Evolutionary conservation across 83 land plant genomes (phyloP), one percentile per base, ranked within the genome.

Genomic region (Diphasiastrum complanatum): DNA sequence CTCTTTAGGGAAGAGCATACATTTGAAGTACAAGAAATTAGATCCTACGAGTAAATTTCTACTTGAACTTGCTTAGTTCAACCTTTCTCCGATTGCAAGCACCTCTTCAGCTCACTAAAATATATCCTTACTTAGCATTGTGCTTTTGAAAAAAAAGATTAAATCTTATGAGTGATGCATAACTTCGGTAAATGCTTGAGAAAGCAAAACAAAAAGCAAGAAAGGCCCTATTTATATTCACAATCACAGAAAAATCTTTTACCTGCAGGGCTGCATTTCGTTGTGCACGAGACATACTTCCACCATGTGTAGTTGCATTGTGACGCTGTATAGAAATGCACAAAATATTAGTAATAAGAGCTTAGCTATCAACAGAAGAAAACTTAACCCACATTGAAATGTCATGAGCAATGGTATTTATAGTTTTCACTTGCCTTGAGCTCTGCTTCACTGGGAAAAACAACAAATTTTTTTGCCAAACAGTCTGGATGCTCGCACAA

Each of bases 251-350:
- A 10, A 47, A n/a, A 20, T 60, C 14, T 24, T 48, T 51, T 48
- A 85, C 98, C 91, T 89, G 86, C 45, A 89, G 81, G 48, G 81
- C 99, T 70, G 99, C 93, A 78, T 80, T 84, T 23, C 99, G 81
- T 47, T 89, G 66, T 37, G 99, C 72, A 29, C 89, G 82, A 40
- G 97, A 89, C 93, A 89, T 83, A 45, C 72, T 81, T 10, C 97
- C 99, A 33, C 97, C 99, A 78, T 95, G 99, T 55, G 78, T 83
- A 33, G 75, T 40, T 36, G 99, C 79, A 82, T 89, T 95, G 65
- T 95, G 99, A 66, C 85, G 78, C 99, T 93, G 79, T 11, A 68
- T 26, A 60, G 63, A 23, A 37, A 2, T 48, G 1, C n/a, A 29
- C 64, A 51, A 38, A 23, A 25, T 11, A 51, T 62, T 24, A 34